Percentiles rank a stretch among this genome's conserved stretches.
Conservation (phyloP, 495 filamentous ascomycete species). For the Acidomyces sp. region DNA sequence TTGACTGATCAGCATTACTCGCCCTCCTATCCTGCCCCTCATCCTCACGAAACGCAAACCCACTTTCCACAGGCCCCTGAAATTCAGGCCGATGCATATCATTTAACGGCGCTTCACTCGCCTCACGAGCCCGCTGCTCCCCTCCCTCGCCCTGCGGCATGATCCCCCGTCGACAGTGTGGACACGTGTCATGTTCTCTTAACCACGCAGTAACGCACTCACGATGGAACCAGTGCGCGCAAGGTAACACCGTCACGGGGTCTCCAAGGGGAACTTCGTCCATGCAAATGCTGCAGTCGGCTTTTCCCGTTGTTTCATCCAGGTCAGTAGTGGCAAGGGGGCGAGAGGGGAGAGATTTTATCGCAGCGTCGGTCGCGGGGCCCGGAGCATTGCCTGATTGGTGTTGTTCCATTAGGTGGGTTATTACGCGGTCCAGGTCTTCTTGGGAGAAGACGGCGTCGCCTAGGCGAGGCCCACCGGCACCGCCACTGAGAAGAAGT, state of each 20-base stretch:
- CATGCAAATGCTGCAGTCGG: constrained; percentile 89
- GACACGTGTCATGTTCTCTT: constrained; percentile 78
- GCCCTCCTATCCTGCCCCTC: not conserved
- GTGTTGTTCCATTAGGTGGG: constrained; percentile 73
- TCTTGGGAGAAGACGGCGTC: constrained; percentile 91
- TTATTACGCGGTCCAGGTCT: constrained; percentile 77
- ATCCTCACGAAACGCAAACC: not conserved
- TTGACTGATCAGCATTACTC: not conserved
- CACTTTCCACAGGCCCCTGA: not conserved
- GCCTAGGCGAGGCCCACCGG: constrained; percentile 43
- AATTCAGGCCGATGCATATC: constrained; percentile 10
- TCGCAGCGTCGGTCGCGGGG: constrained; percentile 62
- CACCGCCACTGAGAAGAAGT: constrained; percentile 1
- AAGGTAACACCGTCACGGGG: constrained; percentile 68
- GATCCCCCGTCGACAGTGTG: constrained; percentile 71
- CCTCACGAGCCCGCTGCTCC: constrained; percentile 1
- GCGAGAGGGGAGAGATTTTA: constrained; percentile 59
- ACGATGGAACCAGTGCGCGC: constrained; percentile 84
- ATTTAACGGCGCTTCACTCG: constrained; percentile 10
- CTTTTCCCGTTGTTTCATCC: constrained; percentile 50
- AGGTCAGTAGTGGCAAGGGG: constrained; percentile 46
- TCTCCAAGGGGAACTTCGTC: constrained; percentile 64
- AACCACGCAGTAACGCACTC: constrained; percentile 69
- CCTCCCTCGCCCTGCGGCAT: constrained; percentile 13
- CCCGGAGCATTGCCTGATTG: constrained; percentile 63